phyloP scores from a whole-genome alignment of 2,329 filamentous ascomycete species.

The Neofusicoccum laricinum region DNA sequence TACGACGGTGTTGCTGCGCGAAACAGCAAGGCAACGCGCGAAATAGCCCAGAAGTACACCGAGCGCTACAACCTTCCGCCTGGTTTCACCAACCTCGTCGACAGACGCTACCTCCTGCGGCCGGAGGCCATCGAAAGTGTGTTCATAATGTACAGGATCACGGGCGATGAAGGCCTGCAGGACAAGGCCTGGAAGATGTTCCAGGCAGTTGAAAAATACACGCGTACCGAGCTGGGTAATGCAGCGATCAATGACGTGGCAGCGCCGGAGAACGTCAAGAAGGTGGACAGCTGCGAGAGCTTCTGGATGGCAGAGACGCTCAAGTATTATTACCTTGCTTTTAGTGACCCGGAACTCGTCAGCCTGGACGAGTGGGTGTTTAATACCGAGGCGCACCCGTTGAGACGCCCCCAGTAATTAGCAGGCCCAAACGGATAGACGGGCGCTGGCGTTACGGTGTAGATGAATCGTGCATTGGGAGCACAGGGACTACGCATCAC shows the following conservation, averaged over 20 bases:
- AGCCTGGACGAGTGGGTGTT: conserved; percentile 68
- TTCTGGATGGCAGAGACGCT: conserved; percentile 90
- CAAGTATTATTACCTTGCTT: conserved; percentile 89
- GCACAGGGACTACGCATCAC: no score
- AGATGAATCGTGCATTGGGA: not conserved
- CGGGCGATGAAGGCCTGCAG: conserved; percentile 67
- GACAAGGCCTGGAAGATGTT: conserved; percentile 85
- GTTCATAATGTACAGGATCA: conserved; percentile 85
- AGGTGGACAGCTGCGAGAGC: conserved; percentile 53
- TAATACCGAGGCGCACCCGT: conserved; percentile 55
- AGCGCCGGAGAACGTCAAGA: not conserved
- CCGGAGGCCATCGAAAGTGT: conserved; percentile 66
- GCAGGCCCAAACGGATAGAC: not conserved
- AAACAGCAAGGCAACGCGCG: conserved; percentile 22
- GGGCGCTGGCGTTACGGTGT: not conserved
- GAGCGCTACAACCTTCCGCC: conserved; percentile 31
- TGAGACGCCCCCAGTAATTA: conserved; percentile 36
- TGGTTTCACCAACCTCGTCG: conserved; percentile 30
- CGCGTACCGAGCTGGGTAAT: conserved; percentile 64
- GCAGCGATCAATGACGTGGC: conserved; percentile 62
- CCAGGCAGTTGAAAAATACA: conserved; percentile 63
- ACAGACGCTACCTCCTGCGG: conserved; percentile 35
- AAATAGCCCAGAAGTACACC: conserved; percentile 31
- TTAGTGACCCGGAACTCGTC: conserved; percentile 63
- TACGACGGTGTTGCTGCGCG: conserved; percentile 35